Evolutionary conservation across 192 early-diverging fungal genomes (phyloP).

Genomic region (Backusella sp.): DNA sequence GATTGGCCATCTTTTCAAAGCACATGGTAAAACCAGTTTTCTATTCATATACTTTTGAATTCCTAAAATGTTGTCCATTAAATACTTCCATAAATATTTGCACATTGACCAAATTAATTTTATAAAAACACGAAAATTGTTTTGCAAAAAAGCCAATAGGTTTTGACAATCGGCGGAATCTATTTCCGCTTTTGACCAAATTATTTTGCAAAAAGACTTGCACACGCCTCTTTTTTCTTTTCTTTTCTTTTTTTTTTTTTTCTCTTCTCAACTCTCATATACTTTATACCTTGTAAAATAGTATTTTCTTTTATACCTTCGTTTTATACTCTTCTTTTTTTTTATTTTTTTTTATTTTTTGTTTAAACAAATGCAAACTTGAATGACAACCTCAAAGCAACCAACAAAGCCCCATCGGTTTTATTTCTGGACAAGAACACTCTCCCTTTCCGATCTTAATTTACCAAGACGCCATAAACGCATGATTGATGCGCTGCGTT

Average conservation of each 20-base stretch:
- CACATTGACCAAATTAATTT: too few relatives aligned
- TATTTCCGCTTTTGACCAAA: background rate
- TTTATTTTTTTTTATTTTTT: background rate
- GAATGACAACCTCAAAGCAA: background rate
- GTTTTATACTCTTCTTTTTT: background rate
- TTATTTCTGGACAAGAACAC: slow-evolving; percentile 8
- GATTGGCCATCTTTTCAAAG: too few relatives aligned
- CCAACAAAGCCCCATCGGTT: slow-evolving; percentile 3
- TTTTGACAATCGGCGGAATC: background rate
- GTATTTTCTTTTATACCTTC: background rate
- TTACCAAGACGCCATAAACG: slow-evolving; percentile 37
- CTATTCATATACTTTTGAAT: too few relatives aligned
- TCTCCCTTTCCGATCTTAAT: slow-evolving; percentile 32
- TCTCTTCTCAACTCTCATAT: background rate
- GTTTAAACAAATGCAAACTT: background rate
- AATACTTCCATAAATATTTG: too few relatives aligned
- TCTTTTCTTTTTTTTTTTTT: background rate
- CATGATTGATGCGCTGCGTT: slow-evolving; percentile 33
- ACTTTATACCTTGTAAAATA: background rate
- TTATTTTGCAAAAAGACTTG: background rate
- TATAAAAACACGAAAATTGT: too few relatives aligned
- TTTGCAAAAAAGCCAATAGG: too few relatives aligned
- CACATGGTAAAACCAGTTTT: too few relatives aligned
- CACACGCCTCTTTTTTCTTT: background rate
- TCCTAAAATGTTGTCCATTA: too few relatives aligned